Evolutionary conservation across 2,329 filamentous ascomycete genomes (phyloP), one percentile per base, ranked within the genome.

Genomic region (Esteya vermicola): DNA sequence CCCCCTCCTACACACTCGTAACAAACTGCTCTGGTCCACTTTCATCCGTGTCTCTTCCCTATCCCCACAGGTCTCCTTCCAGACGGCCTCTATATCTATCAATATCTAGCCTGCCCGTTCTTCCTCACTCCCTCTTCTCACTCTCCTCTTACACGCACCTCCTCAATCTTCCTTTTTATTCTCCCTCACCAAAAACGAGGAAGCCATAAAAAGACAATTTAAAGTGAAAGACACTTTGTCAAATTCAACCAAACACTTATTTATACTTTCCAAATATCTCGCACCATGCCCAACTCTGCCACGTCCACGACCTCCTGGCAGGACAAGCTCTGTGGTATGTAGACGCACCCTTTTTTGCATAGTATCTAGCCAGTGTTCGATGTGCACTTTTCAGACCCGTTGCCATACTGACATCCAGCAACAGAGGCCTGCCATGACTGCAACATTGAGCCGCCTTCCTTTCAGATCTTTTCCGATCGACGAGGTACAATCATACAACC

Each of bases 401-500:
- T 13, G 35, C 18, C n/a, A n/a, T n/a, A 23, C 36, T 38, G 28
- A 38, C 28, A 10, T 7, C 2, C 13, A n/a, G 14, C 14, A 14
- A 38, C 43, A 60, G 57, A 52, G 2, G 48, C 52, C 18, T 60
- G 57, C 47, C 46, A 43, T 16, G 51, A 52, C 19, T 54, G 43
- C 36, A 50, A 52, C 26, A 52, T 57, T 21, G 46, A 47, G 8
- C 45, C 47, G 7, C 51, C 55, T 18, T 44, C 50, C n/a, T 57
- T 54, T 43, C 52, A 57, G 42, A 49, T 57, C 34, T 49, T 56
- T 28, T 58, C 54, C 6, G 54, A 58, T 47, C 50, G 51, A 45
- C 50, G 52, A 54, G 57, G 57, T 59, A 48, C 28, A 48, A 46
- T n/a, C 13, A n/a, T n/a, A n/a, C n/a, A n/a, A n/a, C n/a, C n/a